These are phyloP conservation scores for Trichoderma asperellum DNA, from an alignment of 2,329 filamentous ascomycete species.

Conservation along the genomic window DNA sequence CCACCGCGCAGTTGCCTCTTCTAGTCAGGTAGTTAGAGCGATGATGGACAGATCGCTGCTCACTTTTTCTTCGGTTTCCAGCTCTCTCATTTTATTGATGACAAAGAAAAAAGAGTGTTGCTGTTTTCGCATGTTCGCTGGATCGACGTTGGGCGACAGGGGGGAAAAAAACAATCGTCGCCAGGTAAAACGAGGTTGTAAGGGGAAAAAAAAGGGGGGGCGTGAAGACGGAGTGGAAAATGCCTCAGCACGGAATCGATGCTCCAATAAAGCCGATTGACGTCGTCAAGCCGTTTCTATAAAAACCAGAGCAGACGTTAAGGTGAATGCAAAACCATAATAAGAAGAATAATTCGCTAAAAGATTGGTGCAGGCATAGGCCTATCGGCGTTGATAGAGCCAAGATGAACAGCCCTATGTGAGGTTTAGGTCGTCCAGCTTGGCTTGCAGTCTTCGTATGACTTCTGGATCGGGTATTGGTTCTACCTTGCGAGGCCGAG, in stretches of 20 bases:
- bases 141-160: background rate
- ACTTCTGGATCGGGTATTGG: constrained; percentile 65
- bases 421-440: constrained; percentile 52
- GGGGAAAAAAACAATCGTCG: background rate
- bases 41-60: background rate
- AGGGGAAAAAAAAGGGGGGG: background rate
- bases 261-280: constrained; percentile 9
- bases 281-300: constrained; percentile 15
- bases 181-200: background rate
- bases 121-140: constrained; percentile 5
- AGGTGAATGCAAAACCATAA: constrained; percentile 7
- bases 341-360: background rate
- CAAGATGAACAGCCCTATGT: constrained; percentile 31
- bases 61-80: background rate
- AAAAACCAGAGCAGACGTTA: constrained; percentile 1
- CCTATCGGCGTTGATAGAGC: background rate
- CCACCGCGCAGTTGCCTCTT: background rate
- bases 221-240: background rate
- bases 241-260: constrained; percentile 7
- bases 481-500: constrained; percentile 63
- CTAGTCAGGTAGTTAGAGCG: background rate
- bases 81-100: background rate
- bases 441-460: constrained; percentile 60
- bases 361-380: background rate
- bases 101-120: constrained; percentile 19